Evolutionary conservation across 2,329 filamentous ascomycete species (phyloP).

Genomic region (Gaeumannomyces tritici): DNA sequence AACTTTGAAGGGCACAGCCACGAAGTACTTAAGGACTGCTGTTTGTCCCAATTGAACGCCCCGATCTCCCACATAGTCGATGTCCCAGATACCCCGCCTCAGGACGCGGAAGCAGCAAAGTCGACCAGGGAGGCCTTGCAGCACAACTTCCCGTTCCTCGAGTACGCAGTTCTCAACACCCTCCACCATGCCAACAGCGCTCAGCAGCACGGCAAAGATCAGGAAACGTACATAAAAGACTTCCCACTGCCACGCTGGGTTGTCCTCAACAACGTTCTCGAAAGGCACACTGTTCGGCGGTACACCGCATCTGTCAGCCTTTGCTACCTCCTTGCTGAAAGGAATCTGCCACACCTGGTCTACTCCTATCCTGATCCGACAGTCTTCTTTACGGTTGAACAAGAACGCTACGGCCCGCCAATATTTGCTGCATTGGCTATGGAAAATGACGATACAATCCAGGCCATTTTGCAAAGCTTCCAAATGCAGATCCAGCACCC

Average conservation of each 20-base stretch:
- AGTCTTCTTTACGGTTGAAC: not conserved
- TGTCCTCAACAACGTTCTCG: not conserved
- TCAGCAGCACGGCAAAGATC: slow-evolving; percentile 2
- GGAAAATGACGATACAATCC: slow-evolving; percentile 5
- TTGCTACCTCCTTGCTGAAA: slow-evolving; percentile 6
- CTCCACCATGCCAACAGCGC: slow-evolving; percentile 28
- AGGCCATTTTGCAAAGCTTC: not conserved
- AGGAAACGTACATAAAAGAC: not conserved
- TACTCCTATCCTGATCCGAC: not conserved
- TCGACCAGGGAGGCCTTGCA: not conserved
- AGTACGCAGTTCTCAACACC: slow-evolving; percentile 30
- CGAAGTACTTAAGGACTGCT: slow-evolving; percentile 33
- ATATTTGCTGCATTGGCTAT: slow-evolving; percentile 9
- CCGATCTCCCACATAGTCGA: not conserved
- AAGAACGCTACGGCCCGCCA: slow-evolving; percentile 7
- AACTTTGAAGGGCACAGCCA: slow-evolving; percentile 26
- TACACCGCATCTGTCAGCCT: slow-evolving; percentile 3
- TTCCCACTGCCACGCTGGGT: slow-evolving; percentile 5
- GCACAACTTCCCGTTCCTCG: slow-evolving; percentile 32
- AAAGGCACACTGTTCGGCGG: slow-evolving; percentile 1
- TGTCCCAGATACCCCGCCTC: not conserved
- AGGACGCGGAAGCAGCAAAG: not conserved
- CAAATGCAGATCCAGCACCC: not conserved
- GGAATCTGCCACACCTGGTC: slow-evolving; percentile 2
- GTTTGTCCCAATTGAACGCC: slow-evolving; percentile 25